Evolutionary conservation across 495 filamentous ascomycete species (phyloP).

Genomic region (Hypoxylon rickii): DNA sequence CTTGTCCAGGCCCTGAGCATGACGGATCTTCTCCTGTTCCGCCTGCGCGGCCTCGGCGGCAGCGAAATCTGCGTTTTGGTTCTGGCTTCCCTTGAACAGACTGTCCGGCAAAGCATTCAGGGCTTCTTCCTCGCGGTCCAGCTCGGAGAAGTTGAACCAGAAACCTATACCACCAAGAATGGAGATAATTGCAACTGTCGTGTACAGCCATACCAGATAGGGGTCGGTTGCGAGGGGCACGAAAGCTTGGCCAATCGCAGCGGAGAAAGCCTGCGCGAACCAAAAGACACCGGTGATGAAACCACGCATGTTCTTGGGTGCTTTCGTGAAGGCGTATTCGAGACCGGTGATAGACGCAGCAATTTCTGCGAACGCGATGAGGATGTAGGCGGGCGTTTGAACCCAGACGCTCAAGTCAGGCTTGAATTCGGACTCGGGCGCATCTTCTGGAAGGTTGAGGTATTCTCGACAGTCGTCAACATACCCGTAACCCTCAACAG

Average conservation of each 20-base stretch:
- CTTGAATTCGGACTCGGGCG: slow-evolving; percentile 34
- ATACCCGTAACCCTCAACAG: slow-evolving; percentile 37
- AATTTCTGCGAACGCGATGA: slow-evolving; percentile 38
- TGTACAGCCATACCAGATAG: slow-evolving; percentile 67
- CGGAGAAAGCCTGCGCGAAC: slow-evolving; percentile 70
- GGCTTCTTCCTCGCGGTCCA: slow-evolving; percentile 67
- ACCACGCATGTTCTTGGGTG: slow-evolving; percentile 76
- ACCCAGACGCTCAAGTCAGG: slow-evolving; percentile 50
- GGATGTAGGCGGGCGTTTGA: slow-evolving; percentile 26
- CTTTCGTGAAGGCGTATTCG: slow-evolving; percentile 79
- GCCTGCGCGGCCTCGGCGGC: slow-evolving; percentile 27
- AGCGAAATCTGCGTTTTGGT: slow-evolving; percentile 30
- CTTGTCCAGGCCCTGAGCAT: slow-evolving; percentile 37
- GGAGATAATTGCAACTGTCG: slow-evolving; percentile 63
- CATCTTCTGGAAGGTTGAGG: slow-evolving; percentile 15
- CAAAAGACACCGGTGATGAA: slow-evolving; percentile 70
- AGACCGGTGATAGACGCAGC: slow-evolving; percentile 53
- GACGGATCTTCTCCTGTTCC: slow-evolving; percentile 35
- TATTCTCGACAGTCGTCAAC: slow-evolving; percentile 46
- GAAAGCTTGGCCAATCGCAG: slow-evolving; percentile 72
- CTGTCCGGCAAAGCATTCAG: slow-evolving; percentile 63
- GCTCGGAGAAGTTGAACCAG: slow-evolving; percentile 61
- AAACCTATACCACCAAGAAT: slow-evolving; percentile 64
- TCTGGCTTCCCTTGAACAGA: slow-evolving; percentile 39
- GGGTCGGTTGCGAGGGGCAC: slow-evolving; percentile 68